Percentiles rank a stretch among this genome's conserved stretches.
phyloP scores from a whole-genome alignment of 331 rosid species.

The Acacia concinna region DNA sequence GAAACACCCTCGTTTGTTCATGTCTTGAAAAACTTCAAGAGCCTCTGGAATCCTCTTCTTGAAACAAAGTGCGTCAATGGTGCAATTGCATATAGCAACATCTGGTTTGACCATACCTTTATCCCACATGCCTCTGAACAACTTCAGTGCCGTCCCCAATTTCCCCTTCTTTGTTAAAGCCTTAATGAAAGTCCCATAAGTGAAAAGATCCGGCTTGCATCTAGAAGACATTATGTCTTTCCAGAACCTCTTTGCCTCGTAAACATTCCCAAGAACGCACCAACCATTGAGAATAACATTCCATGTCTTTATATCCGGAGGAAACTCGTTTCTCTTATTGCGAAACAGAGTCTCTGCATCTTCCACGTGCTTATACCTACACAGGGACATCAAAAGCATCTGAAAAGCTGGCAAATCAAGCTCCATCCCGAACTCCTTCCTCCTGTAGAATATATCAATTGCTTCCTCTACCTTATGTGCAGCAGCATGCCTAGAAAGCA shows the following conservation, averaged over 20 bases:
- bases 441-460: slow-evolving; percentile 42
- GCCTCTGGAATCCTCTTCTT: slow-evolving; percentile 84
- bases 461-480: slow-evolving; percentile 73
- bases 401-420: slow-evolving; percentile 49
- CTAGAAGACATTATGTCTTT: slow-evolving; percentile 57
- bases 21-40: slow-evolving; percentile 50
- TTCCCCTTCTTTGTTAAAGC: slow-evolving; percentile 77
- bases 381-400: slow-evolving; percentile 65
- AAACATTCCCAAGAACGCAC: slow-evolving; percentile 71
- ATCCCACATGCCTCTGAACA: slow-evolving; percentile 74
- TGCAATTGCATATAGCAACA: slow-evolving; percentile 66
- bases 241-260: slow-evolving; percentile 78
- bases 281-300: slow-evolving; percentile 79
- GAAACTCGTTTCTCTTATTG: slow-evolving; percentile 40
- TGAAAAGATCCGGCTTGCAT: slow-evolving; percentile 66
- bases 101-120: slow-evolving; percentile 48
- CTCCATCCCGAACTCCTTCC: slow-evolving; percentile 55
- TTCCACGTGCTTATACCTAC: slow-evolving; percentile 72
- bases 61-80: slow-evolving; percentile 81
- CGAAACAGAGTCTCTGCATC: slow-evolving; percentile 70
- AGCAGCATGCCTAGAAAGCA: slow-evolving; percentile 55
- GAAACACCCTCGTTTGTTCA: slow-evolving; percentile 48
- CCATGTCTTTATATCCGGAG: slow-evolving; percentile 58
- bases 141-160: slow-evolving; percentile 58
- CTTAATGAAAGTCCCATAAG: slow-evolving; percentile 62